Conservation (phyloP, 345 rosid genomes). For the Eucalyptus leucophloia region DNA sequence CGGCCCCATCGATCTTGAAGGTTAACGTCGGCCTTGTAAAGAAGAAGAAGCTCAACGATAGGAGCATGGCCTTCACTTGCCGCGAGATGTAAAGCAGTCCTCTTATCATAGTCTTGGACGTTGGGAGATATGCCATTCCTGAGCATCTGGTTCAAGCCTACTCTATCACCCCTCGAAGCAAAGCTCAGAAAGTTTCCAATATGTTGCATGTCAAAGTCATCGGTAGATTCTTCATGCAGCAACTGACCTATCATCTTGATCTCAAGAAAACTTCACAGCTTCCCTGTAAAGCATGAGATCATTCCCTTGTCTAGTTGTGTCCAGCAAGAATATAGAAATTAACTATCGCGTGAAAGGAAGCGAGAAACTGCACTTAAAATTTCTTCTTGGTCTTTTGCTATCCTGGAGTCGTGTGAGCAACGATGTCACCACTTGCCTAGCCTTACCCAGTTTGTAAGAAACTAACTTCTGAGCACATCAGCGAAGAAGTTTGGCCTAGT, state of each 20-base stretch:
- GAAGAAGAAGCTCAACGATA: constrained; percentile 50
- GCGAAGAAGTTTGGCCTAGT: neutral
- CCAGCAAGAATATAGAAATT: neutral
- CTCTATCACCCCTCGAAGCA: constrained; percentile 51
- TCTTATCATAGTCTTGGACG: constrained; percentile 48
- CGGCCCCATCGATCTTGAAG: constrained; percentile 48
- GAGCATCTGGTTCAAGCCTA: constrained; percentile 56
- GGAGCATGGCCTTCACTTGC: constrained; percentile 61
- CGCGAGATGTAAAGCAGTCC: constrained; percentile 56
- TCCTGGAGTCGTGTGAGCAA: neutral
- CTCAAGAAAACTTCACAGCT: neutral
- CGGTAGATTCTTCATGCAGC: neutral
- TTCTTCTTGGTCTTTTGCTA: neutral
- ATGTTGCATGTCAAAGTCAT: constrained; percentile 36
- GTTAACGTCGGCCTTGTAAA: constrained; percentile 41
- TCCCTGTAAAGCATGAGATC: neutral
- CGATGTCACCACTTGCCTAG: neutral
- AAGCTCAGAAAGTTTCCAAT: constrained; percentile 53
- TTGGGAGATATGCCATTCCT: constrained; percentile 36
- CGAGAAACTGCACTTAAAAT: neutral
- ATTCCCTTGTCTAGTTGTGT: neutral
- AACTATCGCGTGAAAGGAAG: neutral
- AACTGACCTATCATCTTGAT: constrained; percentile 4
- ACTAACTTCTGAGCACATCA: neutral
- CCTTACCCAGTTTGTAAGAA: neutral